phyloP scores from a whole-genome alignment of 352 stramenopile species.

The Phytophthora sojae region DNA sequence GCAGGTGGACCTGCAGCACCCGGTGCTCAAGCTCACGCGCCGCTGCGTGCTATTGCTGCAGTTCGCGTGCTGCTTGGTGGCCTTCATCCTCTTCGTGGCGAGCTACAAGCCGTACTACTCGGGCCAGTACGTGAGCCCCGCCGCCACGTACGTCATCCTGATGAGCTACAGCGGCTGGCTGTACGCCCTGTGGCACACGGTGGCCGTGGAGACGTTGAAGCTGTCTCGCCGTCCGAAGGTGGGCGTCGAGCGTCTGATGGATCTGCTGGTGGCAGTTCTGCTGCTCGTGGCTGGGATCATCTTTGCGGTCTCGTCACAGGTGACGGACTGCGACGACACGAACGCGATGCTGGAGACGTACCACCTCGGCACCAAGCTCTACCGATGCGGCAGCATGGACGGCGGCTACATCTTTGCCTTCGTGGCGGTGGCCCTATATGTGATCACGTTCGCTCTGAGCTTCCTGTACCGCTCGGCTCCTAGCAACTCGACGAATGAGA shows the following conservation, averaged over 20 bases:
- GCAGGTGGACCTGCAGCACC: constrained; percentile 23
- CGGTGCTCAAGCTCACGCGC: constrained; percentile 27
- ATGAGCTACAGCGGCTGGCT: constrained; percentile 40
- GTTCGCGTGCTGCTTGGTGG: constrained; percentile 32
- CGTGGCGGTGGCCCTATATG: constrained; percentile 41
- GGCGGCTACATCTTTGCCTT: constrained; percentile 50
- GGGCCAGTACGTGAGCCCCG: constrained; percentile 42
- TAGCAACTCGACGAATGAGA: constrained; percentile 14
- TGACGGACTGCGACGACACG: constrained; percentile 33
- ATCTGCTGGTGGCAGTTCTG: constrained; percentile 32
- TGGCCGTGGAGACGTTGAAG: constrained; percentile 43
- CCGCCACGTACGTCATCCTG: constrained; percentile 42
- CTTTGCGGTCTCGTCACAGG: constrained; percentile 32
- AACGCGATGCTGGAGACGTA: constrained; percentile 36
- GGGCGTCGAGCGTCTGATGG: constrained; percentile 37
- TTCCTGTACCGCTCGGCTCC: constrained; percentile 36
- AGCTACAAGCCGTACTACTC: constrained; percentile 50
- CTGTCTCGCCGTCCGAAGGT: constrained; percentile 35
- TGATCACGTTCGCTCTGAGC: constrained; percentile 43
- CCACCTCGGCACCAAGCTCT: constrained; percentile 37
- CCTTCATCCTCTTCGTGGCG: constrained; percentile 26
- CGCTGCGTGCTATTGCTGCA: constrained; percentile 32
- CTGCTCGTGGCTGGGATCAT: constrained; percentile 40
- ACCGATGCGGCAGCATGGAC: constrained; percentile 56
- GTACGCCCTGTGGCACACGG: constrained; percentile 47